Base-by-base conservation (phyloP, 2,329 filamentous ascomycete genomes). In the Keithomyces neogunnii region DNA sequence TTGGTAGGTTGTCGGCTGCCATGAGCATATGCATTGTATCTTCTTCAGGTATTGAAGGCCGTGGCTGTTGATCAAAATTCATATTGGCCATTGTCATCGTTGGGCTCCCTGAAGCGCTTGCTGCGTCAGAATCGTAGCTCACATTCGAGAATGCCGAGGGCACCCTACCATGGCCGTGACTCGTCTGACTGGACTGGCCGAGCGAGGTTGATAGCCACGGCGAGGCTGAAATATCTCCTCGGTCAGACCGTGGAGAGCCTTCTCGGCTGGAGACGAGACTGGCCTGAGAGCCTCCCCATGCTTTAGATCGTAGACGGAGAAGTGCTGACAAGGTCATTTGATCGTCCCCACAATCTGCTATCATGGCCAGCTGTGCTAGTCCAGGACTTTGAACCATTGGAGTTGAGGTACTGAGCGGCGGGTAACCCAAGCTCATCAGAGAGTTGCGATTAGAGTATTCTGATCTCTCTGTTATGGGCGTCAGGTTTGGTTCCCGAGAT, bases 361-460 rank as follows among this genome's bases (percentile, higher is more conserved):
- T 77, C 75, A 76, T 80, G 1, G 88, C 86, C 29, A 96, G 72
- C 63, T 95, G 87, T 1, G 87, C 86, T 29, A 95, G 73, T 0
- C 86, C 86, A 0, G 89, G 86, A 57, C 85, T 89, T 33, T 83
- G 75, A 2, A 89, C 61, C 3, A 55, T 54, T 1, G 69, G 67
- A 40, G 72, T 80, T 8, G 63, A 65, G 52, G 74, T 80, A 10
- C 62, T 62, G 32, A 67, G 61, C 3, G 64, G 59, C 9, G 67
- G 64, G 53, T 72, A 68, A 31, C 68, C 70, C 55, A 92, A 72
- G 53, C 86, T 89, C 72, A 95, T 88, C 53, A 95, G 81, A 1
- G 88, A 95, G 64, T 96, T 97, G 44, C 93, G 83, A 53, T 95
- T 96, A 42, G 89, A 96, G 73, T 95, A 96, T 68, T 99, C 93